phyloP scores from a whole-genome alignment of 2,329 filamentous ascomycete genomes.

The Mycogone perniciosa region DNA sequence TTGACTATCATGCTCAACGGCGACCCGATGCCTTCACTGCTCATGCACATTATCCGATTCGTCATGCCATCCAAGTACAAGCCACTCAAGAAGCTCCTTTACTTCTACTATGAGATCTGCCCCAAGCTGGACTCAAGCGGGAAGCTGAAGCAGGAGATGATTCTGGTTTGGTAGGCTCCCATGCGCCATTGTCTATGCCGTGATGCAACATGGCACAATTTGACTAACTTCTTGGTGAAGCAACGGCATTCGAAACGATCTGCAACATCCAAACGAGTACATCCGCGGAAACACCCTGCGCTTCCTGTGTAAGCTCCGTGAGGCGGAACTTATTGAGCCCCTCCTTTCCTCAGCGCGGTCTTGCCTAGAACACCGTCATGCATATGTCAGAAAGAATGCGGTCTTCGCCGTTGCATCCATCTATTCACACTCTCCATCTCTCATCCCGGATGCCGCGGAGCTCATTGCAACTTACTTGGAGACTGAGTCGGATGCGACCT shows the following conservation, averaged over 20 bases:
- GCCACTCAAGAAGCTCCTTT: slow-evolving; percentile 92
- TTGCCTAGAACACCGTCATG: slow-evolving; percentile 93
- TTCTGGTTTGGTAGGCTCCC: slow-evolving; percentile 75
- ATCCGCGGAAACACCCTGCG: slow-evolving; percentile 96
- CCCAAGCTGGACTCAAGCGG: slow-evolving; percentile 87
- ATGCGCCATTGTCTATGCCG: neutral
- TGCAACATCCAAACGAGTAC: slow-evolving; percentile 97
- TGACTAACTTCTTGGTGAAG: slow-evolving; percentile 39
- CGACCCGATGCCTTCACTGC: slow-evolving; percentile 85
- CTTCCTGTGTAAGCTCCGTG: slow-evolving; percentile 92
- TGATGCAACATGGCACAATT: neutral
- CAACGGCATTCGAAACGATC: slow-evolving; percentile 95
- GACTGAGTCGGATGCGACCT: slow-evolving; percentile 85
- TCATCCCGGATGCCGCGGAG: slow-evolving; percentile 94
- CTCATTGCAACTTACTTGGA: slow-evolving; percentile 86
- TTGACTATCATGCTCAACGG: slow-evolving; percentile 97
- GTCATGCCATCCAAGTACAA: slow-evolving; percentile 99
- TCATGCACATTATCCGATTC: slow-evolving; percentile 99
- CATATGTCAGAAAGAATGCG: slow-evolving; percentile 96
- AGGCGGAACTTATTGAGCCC: slow-evolving; percentile 93
- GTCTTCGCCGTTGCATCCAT: slow-evolving; percentile 94
- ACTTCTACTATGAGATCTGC: slow-evolving; percentile 99
- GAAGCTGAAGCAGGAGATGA: slow-evolving; percentile 99
- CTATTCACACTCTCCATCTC: slow-evolving; percentile 78
- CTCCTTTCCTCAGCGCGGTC: slow-evolving; percentile 85